Conservation (phyloP, 345 rosid genomes). For the Bruguiera parviflora region DNA sequence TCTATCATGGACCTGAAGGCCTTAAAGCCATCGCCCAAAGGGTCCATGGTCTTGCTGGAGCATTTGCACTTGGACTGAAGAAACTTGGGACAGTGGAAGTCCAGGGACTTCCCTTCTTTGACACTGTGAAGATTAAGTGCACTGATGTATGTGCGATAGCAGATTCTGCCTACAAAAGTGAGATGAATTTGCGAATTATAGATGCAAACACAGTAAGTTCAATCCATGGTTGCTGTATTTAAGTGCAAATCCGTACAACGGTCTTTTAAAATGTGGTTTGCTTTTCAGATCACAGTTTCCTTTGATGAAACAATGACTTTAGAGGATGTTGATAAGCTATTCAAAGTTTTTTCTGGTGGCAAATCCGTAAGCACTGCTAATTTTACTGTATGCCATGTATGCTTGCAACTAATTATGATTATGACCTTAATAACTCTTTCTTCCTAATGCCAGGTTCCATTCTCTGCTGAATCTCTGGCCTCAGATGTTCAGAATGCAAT, state of each 20-base stretch:
- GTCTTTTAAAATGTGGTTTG: constrained; percentile 19
- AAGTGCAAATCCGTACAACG: neutral
- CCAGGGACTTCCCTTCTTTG: constrained; percentile 83
- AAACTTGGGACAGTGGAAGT: constrained; percentile 86
- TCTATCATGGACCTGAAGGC: constrained; percentile 97
- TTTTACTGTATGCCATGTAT: constrained; percentile 6
- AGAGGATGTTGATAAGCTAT: constrained; percentile 86
- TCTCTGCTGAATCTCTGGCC: constrained; percentile 85
- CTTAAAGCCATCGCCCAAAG: constrained; percentile 75
- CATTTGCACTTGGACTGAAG: constrained; percentile 75
- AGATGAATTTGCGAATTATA: constrained; percentile 74
- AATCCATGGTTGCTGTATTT: constrained; percentile 3
- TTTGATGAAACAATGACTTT: constrained; percentile 95
- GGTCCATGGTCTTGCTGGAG: constrained; percentile 95
- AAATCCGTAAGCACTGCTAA: constrained; percentile 55
- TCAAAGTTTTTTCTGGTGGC: constrained; percentile 71
- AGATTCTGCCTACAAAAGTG: constrained; percentile 65
- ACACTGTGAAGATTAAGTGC: constrained; percentile 85
- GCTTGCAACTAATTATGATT: constrained; percentile 10
- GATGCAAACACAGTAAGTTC: constrained; percentile 78
- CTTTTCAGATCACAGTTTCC: constrained; percentile 74
- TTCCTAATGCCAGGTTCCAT: constrained; percentile 54
- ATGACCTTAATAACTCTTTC: neutral
- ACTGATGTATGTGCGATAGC: constrained; percentile 79
- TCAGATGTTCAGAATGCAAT: constrained; percentile 69